Conservation (phyloP, 2,329 filamentous ascomycete genomes). For the Geoglossum cookeanum region DNA sequence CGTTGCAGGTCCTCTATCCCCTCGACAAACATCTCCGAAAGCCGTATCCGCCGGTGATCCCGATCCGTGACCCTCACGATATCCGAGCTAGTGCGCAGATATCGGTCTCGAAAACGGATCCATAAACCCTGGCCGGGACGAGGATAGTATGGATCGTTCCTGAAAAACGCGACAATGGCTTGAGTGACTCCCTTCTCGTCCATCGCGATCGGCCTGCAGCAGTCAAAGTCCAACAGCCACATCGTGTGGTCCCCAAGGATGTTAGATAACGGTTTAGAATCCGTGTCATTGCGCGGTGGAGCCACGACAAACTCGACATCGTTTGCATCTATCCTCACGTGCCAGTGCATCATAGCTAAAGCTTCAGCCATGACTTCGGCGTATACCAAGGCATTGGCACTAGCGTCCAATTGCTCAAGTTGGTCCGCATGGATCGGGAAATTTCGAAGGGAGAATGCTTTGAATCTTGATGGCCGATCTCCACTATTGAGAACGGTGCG, state of each 20-base stretch:
- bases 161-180: not conserved
- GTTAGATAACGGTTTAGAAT: not conserved
- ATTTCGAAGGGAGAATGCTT: not conserved
- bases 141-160: not conserved
- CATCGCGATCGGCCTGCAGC: not conserved
- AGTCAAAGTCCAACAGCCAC: not conserved
- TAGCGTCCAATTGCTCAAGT: not conserved
- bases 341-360: not conserved
- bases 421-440: not conserved
- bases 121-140: not conserved
- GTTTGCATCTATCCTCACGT: not conserved
- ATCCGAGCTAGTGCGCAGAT: not conserved
- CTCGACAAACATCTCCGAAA: not conserved
- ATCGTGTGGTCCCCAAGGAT: not conserved
- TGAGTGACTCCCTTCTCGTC: not conserved
- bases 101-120: not conserved
- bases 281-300: not conserved
- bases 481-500: not conserved
- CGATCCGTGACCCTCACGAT: not conserved
- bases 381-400: not conserved
- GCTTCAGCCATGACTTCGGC: not conserved
- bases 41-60: not conserved
- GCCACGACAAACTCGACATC: not conserved
- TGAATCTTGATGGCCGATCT: not conserved
- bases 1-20: not conserved